Evolutionary conservation across 202 grass and related monocot species (phyloP).

Genomic region (Carex sylvatica): DNA sequence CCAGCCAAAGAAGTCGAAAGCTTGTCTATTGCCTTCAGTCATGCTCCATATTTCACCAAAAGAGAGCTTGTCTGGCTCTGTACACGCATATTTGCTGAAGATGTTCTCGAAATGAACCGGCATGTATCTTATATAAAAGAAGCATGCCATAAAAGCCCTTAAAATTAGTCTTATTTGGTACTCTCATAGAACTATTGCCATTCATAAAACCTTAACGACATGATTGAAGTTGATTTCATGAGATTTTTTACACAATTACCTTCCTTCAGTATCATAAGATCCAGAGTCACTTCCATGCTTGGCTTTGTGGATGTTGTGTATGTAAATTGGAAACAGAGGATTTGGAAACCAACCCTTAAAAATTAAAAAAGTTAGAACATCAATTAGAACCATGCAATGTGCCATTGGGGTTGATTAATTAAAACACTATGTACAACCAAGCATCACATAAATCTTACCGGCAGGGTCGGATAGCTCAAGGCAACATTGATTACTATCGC

Average conservation of each 20-base stretch:
- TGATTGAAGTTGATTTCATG: background rate
- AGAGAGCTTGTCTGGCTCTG: conserved; percentile 31
- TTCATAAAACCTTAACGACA: background rate
- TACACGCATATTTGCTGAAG: conserved; percentile 38
- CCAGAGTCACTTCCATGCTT: conserved; percentile 37
- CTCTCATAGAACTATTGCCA: background rate
- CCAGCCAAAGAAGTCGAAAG: conserved; percentile 34
- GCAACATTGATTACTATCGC: conserved; percentile 28
- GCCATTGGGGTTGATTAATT: background rate
- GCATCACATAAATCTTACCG: conserved; percentile 14
- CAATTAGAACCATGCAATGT: background rate
- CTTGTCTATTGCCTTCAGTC: conserved; percentile 25
- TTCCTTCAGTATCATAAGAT: conserved; percentile 33
- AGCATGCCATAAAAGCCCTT: background rate
- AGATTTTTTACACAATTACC: background rate
- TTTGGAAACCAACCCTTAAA: conserved; percentile 34
- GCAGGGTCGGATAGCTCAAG: conserved; percentile 28
- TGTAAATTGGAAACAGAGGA: conserved; percentile 41
- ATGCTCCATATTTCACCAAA: conserved; percentile 28
- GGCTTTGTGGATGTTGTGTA: conserved; percentile 40
- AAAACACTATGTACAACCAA: background rate
- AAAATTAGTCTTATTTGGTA: background rate
- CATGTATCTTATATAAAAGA: conserved; percentile 18
- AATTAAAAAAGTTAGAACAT: background rate
- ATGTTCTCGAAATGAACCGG: conserved; percentile 36